Conservation (phyloP, 192 early-diverging fungal species). For the Powellomyces hirtus region DNA sequence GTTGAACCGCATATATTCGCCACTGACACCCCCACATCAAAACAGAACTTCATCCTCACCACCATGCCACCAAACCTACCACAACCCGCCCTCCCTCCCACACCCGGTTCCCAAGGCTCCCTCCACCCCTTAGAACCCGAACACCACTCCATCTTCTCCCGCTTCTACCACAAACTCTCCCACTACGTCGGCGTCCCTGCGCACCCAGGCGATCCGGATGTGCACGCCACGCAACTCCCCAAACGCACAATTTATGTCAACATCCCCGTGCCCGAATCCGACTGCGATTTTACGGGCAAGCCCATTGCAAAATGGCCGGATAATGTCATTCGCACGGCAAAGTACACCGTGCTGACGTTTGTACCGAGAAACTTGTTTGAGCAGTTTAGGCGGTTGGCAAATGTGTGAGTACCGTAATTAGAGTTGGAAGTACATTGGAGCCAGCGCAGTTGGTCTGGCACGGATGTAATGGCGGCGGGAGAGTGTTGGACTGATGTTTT, state of each 20-base stretch:
- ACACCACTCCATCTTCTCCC: neutral
- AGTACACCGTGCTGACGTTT: conserved; percentile 90
- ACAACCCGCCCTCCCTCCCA: too few species aligned
- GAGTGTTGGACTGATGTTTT: too few species aligned
- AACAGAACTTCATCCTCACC: too few species aligned
- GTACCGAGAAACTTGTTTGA: conserved; percentile 95
- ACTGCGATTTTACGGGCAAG: neutral
- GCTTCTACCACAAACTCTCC: neutral
- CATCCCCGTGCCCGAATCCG: conserved; percentile 3
- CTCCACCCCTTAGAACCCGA: neutral
- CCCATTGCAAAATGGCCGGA: neutral
- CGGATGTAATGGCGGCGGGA: too few species aligned
- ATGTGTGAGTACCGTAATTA: conserved; percentile 7
- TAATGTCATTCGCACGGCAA: conserved; percentile 73
- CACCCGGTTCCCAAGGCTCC: too few species aligned
- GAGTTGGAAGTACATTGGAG: neutral
- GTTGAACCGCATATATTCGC: too few species aligned
- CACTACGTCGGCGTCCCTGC: neutral
- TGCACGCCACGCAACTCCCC: neutral
- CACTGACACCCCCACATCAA: too few species aligned
- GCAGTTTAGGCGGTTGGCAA: conserved; percentile 83
- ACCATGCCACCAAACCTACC: too few species aligned
- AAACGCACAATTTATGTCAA: conserved; percentile 22
- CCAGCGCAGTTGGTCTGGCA: too few species aligned
- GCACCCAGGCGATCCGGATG: neutral